These are phyloP conservation scores for Sugiyamaella floridensis DNA, from an alignment of 805 yeast species.

Conservation along the genomic window DNA sequence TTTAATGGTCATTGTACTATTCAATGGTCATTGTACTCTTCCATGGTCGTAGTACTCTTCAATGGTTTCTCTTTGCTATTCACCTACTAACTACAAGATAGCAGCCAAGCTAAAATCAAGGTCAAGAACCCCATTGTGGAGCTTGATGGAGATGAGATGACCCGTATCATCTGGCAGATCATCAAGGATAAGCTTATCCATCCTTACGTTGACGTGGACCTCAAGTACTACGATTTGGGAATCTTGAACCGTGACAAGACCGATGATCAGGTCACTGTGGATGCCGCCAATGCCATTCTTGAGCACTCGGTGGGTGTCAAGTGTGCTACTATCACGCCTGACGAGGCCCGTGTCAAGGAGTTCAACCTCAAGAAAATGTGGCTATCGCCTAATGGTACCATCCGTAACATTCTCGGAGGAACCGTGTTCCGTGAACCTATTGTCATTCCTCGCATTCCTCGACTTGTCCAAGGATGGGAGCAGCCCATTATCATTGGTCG, in stretches of 20 bases:
- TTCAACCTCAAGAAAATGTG: conserved; percentile 91
- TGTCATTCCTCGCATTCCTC: conserved; percentile 80
- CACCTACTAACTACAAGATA: background rate
- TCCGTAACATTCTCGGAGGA: conserved; percentile 91
- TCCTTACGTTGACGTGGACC: conserved; percentile 81
- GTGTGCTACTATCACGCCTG: conserved; percentile 97
- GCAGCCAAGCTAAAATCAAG: conserved; percentile 47
- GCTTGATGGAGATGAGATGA: conserved; percentile 97
- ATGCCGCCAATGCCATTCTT: conserved; percentile 83
- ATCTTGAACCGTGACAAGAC: conserved; percentile 83
- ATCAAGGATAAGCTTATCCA: conserved; percentile 79
- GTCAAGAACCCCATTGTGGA: conserved; percentile 90
- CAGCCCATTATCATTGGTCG: conserved; percentile 95
- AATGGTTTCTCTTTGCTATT: no score
- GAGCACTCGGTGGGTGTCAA: conserved; percentile 90
- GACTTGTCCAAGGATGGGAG: conserved; percentile 88
- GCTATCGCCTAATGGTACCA: conserved; percentile 95
- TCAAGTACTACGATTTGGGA: conserved; percentile 87
- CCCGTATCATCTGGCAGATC: conserved; percentile 90
- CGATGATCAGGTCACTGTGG: conserved; percentile 79
- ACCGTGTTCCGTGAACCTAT: conserved; percentile 97
- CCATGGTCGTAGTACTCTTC: no score
- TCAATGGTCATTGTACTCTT: no score
- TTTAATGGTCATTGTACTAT: no score
- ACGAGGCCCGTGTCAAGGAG: conserved; percentile 87